Base-by-base conservation (phyloP, 129 eudicot genomes). In the Smallanthus sonchifolius region DNA sequence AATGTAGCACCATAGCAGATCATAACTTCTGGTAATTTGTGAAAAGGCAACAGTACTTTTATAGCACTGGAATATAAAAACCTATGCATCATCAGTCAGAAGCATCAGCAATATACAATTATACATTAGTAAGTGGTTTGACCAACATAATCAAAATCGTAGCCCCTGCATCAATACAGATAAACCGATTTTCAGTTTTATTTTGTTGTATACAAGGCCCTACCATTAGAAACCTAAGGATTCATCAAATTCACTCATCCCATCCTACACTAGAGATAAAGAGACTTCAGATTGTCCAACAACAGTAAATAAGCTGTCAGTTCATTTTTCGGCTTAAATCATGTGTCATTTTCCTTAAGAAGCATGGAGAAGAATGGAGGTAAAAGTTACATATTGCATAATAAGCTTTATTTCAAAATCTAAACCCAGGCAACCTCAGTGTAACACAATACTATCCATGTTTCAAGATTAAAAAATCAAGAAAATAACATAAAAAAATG, bases 101-200 rank as follows among this genome's bases (percentile, higher is more conserved):
- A 62, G 36, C 47, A 74, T 72, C 47, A 56, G 14, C 15, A 70
- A 10, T 15, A 42, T 24, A 24, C 9, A 40, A 6, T 8, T 14
- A 7, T 52, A 16, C 8, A 32, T 72, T 54, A 28, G 42, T 42
- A 39, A 20, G 34, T n/a, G 14, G n/a, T 59, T 37, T 40, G 56
- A 72, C 57, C n/a, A 57, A 72, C 62, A 57, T 20, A 39, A 72
- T 8, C 34, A n/a, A 73, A 60, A 60, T 60, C 60, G 9, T 9
- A 73, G 68, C 19, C 32, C 42, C 42, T 61, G 32, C 24, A 54
- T 36, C 8, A 6, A 5, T 30, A 48, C 32, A 17, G 3, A 17
- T 54, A 19, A 54, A 54, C 34, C 34, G 4, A 2, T 54, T 20
- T 54, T 54, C 11, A 54, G 61, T 54, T 6, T 3, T 19, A 5